Conservation (phyloP, 2,329 filamentous ascomycete species). For the Venturiaceae sp. region DNA sequence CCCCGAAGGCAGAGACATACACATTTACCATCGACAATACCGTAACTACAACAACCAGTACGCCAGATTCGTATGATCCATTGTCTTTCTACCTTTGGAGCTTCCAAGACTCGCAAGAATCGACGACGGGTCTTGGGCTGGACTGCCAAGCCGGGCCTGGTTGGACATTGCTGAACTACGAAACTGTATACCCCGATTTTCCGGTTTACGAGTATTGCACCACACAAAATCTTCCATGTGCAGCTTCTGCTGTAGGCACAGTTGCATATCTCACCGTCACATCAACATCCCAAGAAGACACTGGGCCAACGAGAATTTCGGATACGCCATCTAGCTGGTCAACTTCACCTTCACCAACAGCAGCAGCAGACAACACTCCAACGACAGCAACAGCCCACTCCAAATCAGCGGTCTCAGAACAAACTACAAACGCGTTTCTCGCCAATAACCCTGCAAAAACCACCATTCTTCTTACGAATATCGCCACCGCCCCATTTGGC, state of each 20-base stretch:
- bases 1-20: neutral
- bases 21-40: neutral
- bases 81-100: neutral
- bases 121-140: neutral
- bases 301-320: neutral
- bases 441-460: too few relatives aligned
- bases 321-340: neutral
- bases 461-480: neutral
- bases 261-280: neutral
- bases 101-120: neutral
- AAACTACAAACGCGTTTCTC: too few relatives aligned
- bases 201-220: neutral
- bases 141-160: neutral
- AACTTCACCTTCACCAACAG: neutral
- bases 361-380: neutral
- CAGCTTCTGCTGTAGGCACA: neutral
- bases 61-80: neutral
- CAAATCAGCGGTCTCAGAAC: neutral
- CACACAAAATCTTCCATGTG: neutral
- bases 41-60: neutral
- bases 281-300: neutral
- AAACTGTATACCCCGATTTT: neutral
- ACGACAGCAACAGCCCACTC: neutral
- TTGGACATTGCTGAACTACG: neutral
- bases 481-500: neutral